Conservation (phyloP, 1,284 basidiomycete species). For the Cutaneotrichosporon sp. region DNA sequence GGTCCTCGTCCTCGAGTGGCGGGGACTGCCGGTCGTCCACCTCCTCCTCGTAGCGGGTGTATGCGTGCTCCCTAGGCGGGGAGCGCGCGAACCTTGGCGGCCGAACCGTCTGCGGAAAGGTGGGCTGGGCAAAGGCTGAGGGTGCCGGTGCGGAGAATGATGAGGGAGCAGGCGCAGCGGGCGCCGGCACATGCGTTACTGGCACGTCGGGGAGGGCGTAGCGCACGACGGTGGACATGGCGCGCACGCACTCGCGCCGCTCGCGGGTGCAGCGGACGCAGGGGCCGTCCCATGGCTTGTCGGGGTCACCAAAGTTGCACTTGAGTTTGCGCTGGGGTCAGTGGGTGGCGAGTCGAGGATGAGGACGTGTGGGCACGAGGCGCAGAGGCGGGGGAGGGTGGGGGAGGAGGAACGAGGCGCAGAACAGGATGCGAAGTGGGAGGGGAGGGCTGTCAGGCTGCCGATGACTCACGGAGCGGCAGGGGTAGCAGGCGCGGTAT, state of each 20-base stretch:
- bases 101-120: not conserved
- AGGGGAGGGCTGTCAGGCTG: too few species aligned
- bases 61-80: not conserved
- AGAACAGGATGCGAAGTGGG: too few species aligned
- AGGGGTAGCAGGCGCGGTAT: slow-evolving; percentile 22
- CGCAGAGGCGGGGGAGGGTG: not conserved
- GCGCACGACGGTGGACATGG: slow-evolving; percentile 15
- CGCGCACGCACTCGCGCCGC: slow-evolving; percentile 21
- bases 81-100: not conserved
- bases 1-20: not conserved
- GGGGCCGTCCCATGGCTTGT: slow-evolving; percentile 23
- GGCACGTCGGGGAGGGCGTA: slow-evolving; percentile 8
- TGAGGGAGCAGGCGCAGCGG: not conserved
- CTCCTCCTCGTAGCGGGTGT: not conserved
- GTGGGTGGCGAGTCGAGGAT: not conserved
- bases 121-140: not conserved
- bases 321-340: slow-evolving; percentile 23
- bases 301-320: slow-evolving; percentile 24
- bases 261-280: slow-evolving; percentile 23
- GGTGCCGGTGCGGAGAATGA: not conserved
- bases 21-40: not conserved
- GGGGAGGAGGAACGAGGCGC: not conserved
- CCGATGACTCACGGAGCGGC: slow-evolving; percentile 13
- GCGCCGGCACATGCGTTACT: not conserved
- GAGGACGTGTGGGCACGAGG: not conserved